Evolutionary conservation across 176 grass and related monocot species (phyloP), one percentile per base, ranked within the genome.

Genomic region (Olyra latifolia): DNA sequence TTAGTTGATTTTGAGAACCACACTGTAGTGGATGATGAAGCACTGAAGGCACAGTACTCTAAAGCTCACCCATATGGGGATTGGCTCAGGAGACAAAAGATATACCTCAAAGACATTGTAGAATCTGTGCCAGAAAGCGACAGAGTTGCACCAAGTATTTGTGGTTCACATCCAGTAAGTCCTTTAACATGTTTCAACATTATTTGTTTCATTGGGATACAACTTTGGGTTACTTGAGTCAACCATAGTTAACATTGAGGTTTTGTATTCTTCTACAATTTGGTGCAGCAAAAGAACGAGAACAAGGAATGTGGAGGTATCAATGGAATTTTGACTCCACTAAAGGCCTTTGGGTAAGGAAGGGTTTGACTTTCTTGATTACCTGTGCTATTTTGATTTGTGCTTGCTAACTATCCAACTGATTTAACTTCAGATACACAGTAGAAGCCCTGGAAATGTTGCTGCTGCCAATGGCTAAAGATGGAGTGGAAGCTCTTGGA

Each of bases 1-100:
- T 79, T 99, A 39, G 96, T 99, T 57, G 96, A 99, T 83, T 99
- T 99, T 41, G 92, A 99, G 72, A 99, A 99, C 71, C 96, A 91
- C 58, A 87, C 47, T 77, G 88, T 99, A 69, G 93, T 99, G 42
- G 92, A 99, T 79, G 96, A 99, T 86, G 96, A 95, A 77, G 90
- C 72, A 45, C 71, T 99, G 50, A 99, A 99, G 80, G 63, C 90
- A 62, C 90, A 95, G 44, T 99, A 93, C 73, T 95, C 96, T 30
- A 81, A 91, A 87, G 87, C 96, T 71, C 83, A 89, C 49, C 96
- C 96, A 27, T 99, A 95, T 48, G 88, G 84, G 8, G 93, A 91
- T 62, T 99, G 96, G 96, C 88, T 99, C 24, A 86, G 90, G 82
- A 89, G 68, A 68, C 93, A 99, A 71, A 99, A 95, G 72, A 74